phyloP scores from a whole-genome alignment of 106 monocot genomes.

The Dendrobium catenatum region DNA sequence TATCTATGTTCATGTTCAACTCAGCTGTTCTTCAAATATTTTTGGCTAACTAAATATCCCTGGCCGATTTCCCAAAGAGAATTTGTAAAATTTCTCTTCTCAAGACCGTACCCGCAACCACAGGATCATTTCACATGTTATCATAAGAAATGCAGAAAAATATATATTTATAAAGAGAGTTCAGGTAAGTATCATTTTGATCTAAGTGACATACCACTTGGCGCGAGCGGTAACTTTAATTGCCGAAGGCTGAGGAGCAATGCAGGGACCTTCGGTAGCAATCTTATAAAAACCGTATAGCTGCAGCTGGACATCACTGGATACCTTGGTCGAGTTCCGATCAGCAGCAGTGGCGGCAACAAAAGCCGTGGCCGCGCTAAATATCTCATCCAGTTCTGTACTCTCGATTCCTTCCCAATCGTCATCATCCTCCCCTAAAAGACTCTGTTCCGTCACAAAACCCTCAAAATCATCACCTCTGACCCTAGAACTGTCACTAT shows the following conservation, averaged over 20 bases:
- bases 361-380: constrained; percentile 83
- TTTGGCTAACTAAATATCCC: neutral
- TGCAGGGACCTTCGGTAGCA: constrained; percentile 92
- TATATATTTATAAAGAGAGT: neutral
- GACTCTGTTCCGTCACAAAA: neutral
- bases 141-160: constrained; percentile 2
- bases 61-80: neutral
- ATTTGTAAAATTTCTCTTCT: neutral
- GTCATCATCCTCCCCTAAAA: constrained; percentile 23
- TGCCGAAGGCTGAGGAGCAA: constrained; percentile 68
- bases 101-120: neutral
- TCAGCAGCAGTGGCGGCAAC: constrained; percentile 85
- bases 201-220: constrained; percentile 58
- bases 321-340: constrained; percentile 43
- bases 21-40: neutral
- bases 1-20: neutral
- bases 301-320: constrained; percentile 72
- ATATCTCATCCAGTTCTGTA: constrained; percentile 88
- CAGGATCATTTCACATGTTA: neutral
- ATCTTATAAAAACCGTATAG: constrained; percentile 95
- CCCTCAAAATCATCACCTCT: constrained; percentile 3
- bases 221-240: constrained; percentile 84
- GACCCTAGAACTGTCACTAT: neutral
- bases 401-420: constrained; percentile 99
- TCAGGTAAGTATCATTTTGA: neutral